Evolutionary conservation across 441 rosid species (phyloP), one percentile per base, ranked within the genome.

Genomic region (Manihot esculenta): DNA sequence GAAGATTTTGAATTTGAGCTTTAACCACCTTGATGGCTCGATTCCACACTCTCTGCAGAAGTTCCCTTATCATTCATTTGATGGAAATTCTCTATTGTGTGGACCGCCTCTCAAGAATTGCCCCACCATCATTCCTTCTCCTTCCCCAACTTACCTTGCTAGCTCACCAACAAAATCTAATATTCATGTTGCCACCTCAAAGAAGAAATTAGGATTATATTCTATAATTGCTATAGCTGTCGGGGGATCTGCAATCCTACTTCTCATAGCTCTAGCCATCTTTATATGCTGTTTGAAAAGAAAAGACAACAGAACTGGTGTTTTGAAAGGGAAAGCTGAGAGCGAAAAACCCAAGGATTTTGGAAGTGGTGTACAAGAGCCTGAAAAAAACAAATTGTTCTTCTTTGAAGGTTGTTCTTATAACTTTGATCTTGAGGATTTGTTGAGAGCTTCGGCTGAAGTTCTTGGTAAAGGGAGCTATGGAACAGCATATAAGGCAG

Each of bases 381-480:
- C 88, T 15, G 98, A 93, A 81, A 86, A 92, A 79, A 93, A 93
- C 77, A 91, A 83, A 75, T 82, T 93, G 0, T 90, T 93, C 59
- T 93, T 93, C 81, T 85, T 92, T 9, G 89, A 88, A 74, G 96
- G 96, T 8, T 88, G 91, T 44, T 72, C 82, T 20, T 89, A 84
- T 57, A 85, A 78, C 74, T 94, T 94, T 66, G 94, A 90, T 77
- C 74, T 94, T 67, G 99, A 94, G 82, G 99, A 90, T 78, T 72
- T 94, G 71, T 64, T 94, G 56, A 85, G 97, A 75, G 99, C 99
- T 41, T 94, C 99, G 0, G 99, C 99, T 6, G 99, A 94, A 74
- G 99, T 94, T 42, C 79, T 94, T 75, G 99, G 99, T 6, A 94
- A 92, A 70, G 99, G 99, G 57, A 94, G 88, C 33, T 90, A 86